A percentile compares a stretch with the other conserved stretches of the same genome.
phyloP scores from a whole-genome alignment of 2,329 filamentous ascomycete genomes.

The Uncinocarpus reesii region DNA sequence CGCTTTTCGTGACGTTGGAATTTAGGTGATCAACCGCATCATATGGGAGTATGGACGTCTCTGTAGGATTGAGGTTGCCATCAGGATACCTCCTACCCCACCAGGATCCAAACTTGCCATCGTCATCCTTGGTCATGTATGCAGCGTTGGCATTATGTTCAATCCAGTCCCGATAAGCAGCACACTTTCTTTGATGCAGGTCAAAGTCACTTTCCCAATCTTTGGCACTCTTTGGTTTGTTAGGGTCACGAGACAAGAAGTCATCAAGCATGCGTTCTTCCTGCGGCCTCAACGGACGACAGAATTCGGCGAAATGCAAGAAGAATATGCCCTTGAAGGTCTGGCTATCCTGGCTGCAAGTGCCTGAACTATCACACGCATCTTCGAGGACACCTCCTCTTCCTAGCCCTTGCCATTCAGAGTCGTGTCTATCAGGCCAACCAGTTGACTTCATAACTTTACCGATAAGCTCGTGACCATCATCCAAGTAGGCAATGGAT shows the following conservation, averaged over 20 bases:
- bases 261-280: conserved; percentile 38
- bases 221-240: conserved; percentile 32
- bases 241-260: conserved; percentile 21
- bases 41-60: conserved; percentile 27
- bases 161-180: conserved; percentile 63
- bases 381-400: conserved; percentile 75
- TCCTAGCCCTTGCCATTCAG: conserved; percentile 63
- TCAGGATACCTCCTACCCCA: conserved; percentile 49
- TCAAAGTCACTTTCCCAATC: conserved; percentile 34
- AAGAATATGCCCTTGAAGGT: conserved; percentile 96
- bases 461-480: conserved; percentile 67
- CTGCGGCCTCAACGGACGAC: conserved; percentile 50
- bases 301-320: conserved; percentile 74
- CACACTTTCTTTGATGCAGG: conserved; percentile 53
- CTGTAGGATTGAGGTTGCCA: conserved; percentile 9
- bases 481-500: conserved; percentile 57
- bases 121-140: conserved; percentile 53
- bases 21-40: conserved; percentile 44
- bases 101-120: conserved; percentile 75
- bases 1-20: conserved; percentile 15
- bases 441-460: conserved; percentile 70
- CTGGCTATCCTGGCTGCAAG: conserved; percentile 73
- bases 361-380: conserved; percentile 61
- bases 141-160: conserved; percentile 66
- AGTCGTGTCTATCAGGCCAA: conserved; percentile 43